Evolutionary conservation across 169 alveolate species (phyloP).

Genomic region (Cryptosporidium tyzzeri): DNA sequence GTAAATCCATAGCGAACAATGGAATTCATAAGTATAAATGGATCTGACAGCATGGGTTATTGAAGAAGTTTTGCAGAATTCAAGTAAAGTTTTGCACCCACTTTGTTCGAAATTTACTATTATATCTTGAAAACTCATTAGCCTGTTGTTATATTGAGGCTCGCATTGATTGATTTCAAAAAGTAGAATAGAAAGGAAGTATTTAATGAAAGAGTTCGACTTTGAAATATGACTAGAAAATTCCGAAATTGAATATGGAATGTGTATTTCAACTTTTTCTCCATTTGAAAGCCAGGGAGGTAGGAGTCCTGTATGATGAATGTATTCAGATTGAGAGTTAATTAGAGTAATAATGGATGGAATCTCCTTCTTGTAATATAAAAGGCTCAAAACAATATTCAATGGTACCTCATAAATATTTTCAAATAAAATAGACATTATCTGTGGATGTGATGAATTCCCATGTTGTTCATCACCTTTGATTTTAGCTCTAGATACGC

Average conservation of each 20-base stretch:
- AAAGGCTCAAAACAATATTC: slow-evolving; percentile 22
- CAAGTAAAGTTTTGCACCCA: slow-evolving; percentile 38
- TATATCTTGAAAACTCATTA: slow-evolving; percentile 19
- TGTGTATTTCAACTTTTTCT: slow-evolving; percentile 8
- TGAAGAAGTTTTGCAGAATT: slow-evolving; percentile 17
- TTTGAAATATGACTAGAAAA: slow-evolving; percentile 26
- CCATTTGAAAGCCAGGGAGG: slow-evolving; percentile 73
- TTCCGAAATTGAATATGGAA: slow-evolving; percentile 33
- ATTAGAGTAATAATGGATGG: slow-evolving; percentile 11
- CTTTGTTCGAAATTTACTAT: slow-evolving; percentile 16
- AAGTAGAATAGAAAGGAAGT: slow-evolving; percentile 25
- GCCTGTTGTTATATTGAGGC: slow-evolving; percentile 2
- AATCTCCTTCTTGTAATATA: slow-evolving; percentile 25
- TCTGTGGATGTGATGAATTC: neutral
- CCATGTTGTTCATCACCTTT: neutral
- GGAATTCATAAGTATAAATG: slow-evolving; percentile 52
- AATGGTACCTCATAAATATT: slow-evolving; percentile 40
- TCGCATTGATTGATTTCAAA: slow-evolving; percentile 37
- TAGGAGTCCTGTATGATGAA: slow-evolving; percentile 22
- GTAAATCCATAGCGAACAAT: slow-evolving; percentile 42
- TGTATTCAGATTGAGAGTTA: slow-evolving; percentile 39
- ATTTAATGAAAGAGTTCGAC: slow-evolving; percentile 27
- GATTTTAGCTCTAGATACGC: neutral
- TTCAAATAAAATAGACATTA: neutral
- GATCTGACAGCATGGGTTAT: slow-evolving; percentile 11